phyloP scores from a whole-genome alignment of 345 rosid genomes.

The Eucalyptus shirleyi region DNA sequence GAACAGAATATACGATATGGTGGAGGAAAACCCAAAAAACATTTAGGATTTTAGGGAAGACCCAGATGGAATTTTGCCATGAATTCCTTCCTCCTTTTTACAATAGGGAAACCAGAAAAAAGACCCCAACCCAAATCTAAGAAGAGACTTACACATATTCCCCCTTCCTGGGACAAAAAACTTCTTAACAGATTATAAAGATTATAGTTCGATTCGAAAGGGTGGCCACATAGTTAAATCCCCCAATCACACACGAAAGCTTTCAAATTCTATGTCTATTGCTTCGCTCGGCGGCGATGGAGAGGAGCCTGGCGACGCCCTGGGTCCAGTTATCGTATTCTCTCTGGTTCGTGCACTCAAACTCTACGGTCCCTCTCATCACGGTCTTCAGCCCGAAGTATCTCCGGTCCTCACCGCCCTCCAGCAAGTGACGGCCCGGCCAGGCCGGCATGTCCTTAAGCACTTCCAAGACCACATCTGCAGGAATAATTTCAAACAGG shows the following conservation, averaged over 20 bases:
- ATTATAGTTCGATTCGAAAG: background rate
- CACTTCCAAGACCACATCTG: constrained; percentile 75
- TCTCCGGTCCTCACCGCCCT: constrained; percentile 64
- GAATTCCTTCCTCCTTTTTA: background rate
- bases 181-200: background rate
- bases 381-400: constrained; percentile 73
- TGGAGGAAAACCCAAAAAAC: background rate
- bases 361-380: constrained; percentile 52
- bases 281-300: constrained; percentile 48
- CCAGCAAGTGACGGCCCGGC: constrained; percentile 83
- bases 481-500: constrained; percentile 3
- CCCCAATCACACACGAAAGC: background rate
- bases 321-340: constrained; percentile 91
- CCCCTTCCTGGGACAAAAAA: background rate
- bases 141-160: background rate
- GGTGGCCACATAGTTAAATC: background rate
- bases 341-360: constrained; percentile 68
- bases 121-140: background rate
- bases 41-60: background rate
- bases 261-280: constrained; percentile 39
- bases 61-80: background rate
- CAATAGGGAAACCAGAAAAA: background rate
- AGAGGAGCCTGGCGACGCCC: constrained; percentile 77
- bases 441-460: constrained; percentile 69
- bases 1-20: background rate